Base-by-base conservation (phyloP, 1,139 yeast genomes). In the Protomyces gravidus region DNA sequence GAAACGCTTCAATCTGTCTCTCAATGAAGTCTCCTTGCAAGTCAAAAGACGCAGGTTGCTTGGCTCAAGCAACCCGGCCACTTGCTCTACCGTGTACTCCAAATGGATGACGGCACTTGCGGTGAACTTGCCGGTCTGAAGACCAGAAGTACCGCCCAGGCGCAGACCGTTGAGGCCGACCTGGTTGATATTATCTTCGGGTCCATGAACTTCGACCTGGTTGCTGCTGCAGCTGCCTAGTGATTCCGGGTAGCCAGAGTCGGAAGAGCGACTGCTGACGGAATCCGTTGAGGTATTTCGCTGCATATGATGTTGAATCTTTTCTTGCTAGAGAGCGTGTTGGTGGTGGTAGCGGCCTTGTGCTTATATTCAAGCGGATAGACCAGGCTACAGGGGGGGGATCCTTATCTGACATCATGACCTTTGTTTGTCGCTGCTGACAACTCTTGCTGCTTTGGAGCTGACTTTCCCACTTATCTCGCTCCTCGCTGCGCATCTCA, bases 151-250 rank as follows among this genome's bases (percentile, higher is more conserved):
- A 30, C 59, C 59, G 9, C 59, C 59, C 13, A 47, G 30, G 9
- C 53, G 53, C 33, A 55, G 53, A 48, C 59, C 59, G 17, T 55
- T 55, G 33, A 55, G 42, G 23, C 59, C 59, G 32, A 45, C 42
- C 23, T 47, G 42, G 49, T 55, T 55, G 45, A 55, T 48, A 25
- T 55, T 55, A 39, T 55, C 45, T n/a, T 39, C 17, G n/a, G 53
- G 49, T 28, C 59, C 59, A 42, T 55, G 59, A 17, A 39, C 47
- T 23, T 45, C 48, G 3, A 7, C 27, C 15, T 26, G 48, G 15
- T 45, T 15, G 9, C 17, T 17, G 33, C 52, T 55, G 23, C 42
- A 46, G 25, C 59, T 51, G 17, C 47, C 39, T 9, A 51, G 59
- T 23, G 59, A 50, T 11, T 55, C 53, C 17, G 33, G 42, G 30